Percentiles rank a stretch among this genome's conserved stretches.
Conservation (phyloP, 768 basidiomycete species). For the Lactifluus piperatus region DNA sequence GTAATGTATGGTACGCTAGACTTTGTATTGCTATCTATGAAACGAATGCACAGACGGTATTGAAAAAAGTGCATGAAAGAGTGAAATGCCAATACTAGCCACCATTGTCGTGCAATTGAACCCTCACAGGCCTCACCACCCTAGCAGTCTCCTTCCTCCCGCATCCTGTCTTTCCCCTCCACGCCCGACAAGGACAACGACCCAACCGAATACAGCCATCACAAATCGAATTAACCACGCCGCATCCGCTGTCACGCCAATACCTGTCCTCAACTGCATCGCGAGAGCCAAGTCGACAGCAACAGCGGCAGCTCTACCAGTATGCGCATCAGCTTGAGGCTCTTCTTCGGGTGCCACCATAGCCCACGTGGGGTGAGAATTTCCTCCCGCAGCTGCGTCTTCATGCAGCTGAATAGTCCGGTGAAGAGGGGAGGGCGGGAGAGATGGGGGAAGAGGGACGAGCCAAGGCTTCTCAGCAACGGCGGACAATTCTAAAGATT, state of each 20-base stretch:
- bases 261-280: slow-evolving; percentile 67
- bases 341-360: slow-evolving; percentile 12
- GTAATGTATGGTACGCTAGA: neutral
- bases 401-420: slow-evolving; percentile 17
- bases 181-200: slow-evolving; percentile 43
- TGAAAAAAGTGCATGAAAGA: neutral
- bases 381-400: neutral
- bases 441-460: slow-evolving; percentile 18
- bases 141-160: slow-evolving; percentile 5
- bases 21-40: too few species aligned
- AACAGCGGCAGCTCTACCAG: slow-evolving; percentile 33
- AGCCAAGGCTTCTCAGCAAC: slow-evolving; percentile 13
- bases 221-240: slow-evolving; percentile 75
- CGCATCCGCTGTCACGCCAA: slow-evolving; percentile 61
- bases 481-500: slow-evolving; percentile 7
- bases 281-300: slow-evolving; percentile 60
- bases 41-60: too few species aligned
- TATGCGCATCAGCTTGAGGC: slow-evolving; percentile 23
- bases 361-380: slow-evolving; percentile 5
- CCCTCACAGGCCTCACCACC: neutral
- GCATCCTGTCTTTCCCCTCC: slow-evolving; percentile 8
- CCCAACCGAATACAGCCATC: slow-evolving; percentile 76
- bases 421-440: slow-evolving; percentile 21
- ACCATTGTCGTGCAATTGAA: too few species aligned
- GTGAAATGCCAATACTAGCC: too few species aligned